Percentiles rank a stretch among this genome's conserved stretches.
These are phyloP conservation scores for Hymenoscyphus scutula DNA, from an alignment of 2,329 filamentous ascomycete genomes.

Conservation along the genomic window DNA sequence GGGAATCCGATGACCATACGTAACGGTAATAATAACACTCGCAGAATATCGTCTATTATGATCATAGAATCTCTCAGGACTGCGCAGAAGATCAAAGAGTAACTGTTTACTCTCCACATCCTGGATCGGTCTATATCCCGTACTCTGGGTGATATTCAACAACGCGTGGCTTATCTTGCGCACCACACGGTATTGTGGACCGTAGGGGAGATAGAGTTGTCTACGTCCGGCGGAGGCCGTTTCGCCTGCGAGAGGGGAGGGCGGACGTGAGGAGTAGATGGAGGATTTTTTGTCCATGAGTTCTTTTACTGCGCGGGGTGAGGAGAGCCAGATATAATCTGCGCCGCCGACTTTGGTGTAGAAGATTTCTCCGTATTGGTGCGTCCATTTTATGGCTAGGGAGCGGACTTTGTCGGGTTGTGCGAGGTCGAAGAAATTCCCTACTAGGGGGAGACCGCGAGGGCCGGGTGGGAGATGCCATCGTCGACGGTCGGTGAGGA, in stretches of 20 bases:
- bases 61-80: constrained; percentile 40
- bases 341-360: constrained; percentile 42
- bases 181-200: constrained; percentile 31
- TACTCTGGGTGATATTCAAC: constrained; percentile 30
- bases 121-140: constrained; percentile 33
- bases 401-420: constrained; percentile 34
- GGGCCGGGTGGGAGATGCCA: constrained; percentile 40
- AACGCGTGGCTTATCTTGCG: constrained; percentile 32
- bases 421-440: constrained; percentile 39
- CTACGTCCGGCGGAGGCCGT: constrained; percentile 30
- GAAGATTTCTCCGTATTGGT: constrained; percentile 40
- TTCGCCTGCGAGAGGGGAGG: constrained; percentile 38
- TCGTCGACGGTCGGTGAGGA: constrained; percentile 26
- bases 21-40: constrained; percentile 43
- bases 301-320: constrained; percentile 28
- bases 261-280: constrained; percentile 41
- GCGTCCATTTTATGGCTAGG: constrained; percentile 38
- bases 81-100: constrained; percentile 37
- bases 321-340: constrained; percentile 41
- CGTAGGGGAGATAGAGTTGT: constrained; percentile 34
- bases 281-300: constrained; percentile 28
- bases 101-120: constrained; percentile 37
- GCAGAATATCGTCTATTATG: constrained; percentile 43
- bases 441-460: constrained; percentile 40
- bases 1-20: constrained; percentile 40